phyloP scores from a whole-genome alignment of 169 alveolate species.

The Cryptosporidium ryanae region DNA sequence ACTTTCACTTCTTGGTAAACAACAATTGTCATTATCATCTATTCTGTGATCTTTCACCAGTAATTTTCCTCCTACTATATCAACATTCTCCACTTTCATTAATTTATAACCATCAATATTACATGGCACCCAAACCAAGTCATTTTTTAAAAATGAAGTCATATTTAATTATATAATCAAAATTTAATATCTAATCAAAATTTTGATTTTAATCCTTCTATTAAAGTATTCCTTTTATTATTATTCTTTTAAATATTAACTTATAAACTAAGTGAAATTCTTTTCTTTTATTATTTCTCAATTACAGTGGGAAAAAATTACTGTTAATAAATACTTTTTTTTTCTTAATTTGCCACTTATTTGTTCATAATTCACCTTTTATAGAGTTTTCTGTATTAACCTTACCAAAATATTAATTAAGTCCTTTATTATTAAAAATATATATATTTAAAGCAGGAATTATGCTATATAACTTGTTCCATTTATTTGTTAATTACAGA shows the following conservation, averaged over 20 bases:
- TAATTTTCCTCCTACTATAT: slow-evolving; percentile 16
- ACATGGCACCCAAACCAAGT: slow-evolving; percentile 75
- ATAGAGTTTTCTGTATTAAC: no score
- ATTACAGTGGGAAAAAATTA: no score
- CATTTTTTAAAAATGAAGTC: slow-evolving; percentile 51
- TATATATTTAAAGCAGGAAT: no score
- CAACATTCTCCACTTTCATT: slow-evolving; percentile 47
- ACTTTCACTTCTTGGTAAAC: not conserved
- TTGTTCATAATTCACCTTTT: no score
- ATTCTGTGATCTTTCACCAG: slow-evolving; percentile 2
- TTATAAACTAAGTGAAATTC: not conserved
- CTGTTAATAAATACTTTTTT: no score
- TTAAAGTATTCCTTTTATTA: not conserved
- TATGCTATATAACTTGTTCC: no score
- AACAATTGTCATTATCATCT: slow-evolving; percentile 7
- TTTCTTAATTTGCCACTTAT: no score
- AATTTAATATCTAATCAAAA: not conserved
- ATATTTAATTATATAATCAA: not conserved
- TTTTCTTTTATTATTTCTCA: no score
- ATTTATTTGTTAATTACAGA: not conserved
- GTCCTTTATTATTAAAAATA: no score
- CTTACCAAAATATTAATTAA: no score
- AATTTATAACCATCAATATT: slow-evolving; percentile 57
- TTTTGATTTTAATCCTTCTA: not conserved
- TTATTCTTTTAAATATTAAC: no score